Base-by-base conservation (phyloP, 495 filamentous ascomycete species). In the Collariella sp. region DNA sequence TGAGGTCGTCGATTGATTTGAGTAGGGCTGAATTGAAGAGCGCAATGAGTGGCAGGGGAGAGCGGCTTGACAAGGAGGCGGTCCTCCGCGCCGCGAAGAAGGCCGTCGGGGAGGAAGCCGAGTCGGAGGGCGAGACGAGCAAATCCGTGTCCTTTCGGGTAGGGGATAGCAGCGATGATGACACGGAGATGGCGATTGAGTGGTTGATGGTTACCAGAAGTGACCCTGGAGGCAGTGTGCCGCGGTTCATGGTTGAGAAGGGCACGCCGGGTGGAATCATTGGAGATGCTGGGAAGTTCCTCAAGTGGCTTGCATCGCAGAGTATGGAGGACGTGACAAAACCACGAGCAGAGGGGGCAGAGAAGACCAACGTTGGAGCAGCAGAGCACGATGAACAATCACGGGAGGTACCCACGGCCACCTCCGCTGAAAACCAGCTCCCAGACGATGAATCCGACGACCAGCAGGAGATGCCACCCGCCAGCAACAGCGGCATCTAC, bases 201-300 rank as follows among this genome's bases (percentile, higher is more conserved):
- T 97, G 91, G 91, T 82, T 95, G 34, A 96, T 96, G 93, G 81
- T 96, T 20, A 96, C 91, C 1, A 76, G 91, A n/a, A 90, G 85
- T 66, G 89, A 96, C 59, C 91, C 91, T 0, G 91, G 93, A 20
- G 93, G 91, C 31, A 93, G 80, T 50, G 91, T 96, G 7, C 91
- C 91, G 0, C 79, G 88, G 24, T 97, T 93, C 72, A 87, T 97
- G 84, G 87, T 97, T 19, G 93, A 96, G 67, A 82, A 89, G 63
- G 88, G 88, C 36, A 97, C 91, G 1, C 91, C 91, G 0, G 79
- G 77, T 11, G 85, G 89, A 18, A 94, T 97, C 56, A 81, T 88
- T 15, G 70, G 73, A 22, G 91, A 96, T 66, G 89, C 90, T 0
- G 79, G 75, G 47, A 91, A 88, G 70, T 96, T 97, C 60, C 62